Evolutionary conservation across 257 asterid genomes (phyloP).

Genomic region (Striga asiatica): DNA sequence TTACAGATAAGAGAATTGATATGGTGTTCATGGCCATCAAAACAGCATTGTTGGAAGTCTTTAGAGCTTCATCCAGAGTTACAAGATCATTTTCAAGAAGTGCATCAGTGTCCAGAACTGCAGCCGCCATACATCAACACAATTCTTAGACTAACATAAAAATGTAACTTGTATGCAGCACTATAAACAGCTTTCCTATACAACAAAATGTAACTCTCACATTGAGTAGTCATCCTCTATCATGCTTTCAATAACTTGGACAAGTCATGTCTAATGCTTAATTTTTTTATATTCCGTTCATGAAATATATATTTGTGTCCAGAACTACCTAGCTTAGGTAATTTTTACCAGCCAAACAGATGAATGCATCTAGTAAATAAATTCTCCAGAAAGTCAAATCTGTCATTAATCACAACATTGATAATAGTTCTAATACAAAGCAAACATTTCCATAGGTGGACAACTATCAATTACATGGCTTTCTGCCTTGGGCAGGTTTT

Average conservation of each 20-base stretch:
- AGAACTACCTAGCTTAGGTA: neutral
- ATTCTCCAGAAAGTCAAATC: too few relatives aligned
- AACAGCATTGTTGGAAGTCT: slow-evolving; percentile 69
- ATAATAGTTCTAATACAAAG: too few relatives aligned
- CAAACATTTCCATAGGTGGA: too few relatives aligned
- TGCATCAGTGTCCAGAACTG: slow-evolving; percentile 86
- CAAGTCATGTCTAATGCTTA: slow-evolving; percentile 1
- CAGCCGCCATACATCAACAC: slow-evolving; percentile 22
- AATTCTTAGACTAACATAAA: slow-evolving; percentile 33
- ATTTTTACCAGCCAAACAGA: neutral
- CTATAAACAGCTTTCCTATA: slow-evolving; percentile 21
- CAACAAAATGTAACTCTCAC: neutral
- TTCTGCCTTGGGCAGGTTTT: too few relatives aligned
- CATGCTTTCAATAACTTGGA: neutral
- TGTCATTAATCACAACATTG: too few relatives aligned
- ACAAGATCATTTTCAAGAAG: slow-evolving; percentile 82
- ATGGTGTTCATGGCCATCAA: slow-evolving; percentile 87
- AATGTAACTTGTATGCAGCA: slow-evolving; percentile 31
- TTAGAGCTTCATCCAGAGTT: slow-evolving; percentile 89
- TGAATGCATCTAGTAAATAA: neutral
- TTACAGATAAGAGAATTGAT: slow-evolving; percentile 61
- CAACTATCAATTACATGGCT: too few relatives aligned
- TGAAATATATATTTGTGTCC: neutral
- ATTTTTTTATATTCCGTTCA: neutral
- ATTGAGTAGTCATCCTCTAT: neutral